These are phyloP conservation scores for Psilocybe sp. DNA, from an alignment of 768 basidiomycete species.

Conservation along the genomic window DNA sequence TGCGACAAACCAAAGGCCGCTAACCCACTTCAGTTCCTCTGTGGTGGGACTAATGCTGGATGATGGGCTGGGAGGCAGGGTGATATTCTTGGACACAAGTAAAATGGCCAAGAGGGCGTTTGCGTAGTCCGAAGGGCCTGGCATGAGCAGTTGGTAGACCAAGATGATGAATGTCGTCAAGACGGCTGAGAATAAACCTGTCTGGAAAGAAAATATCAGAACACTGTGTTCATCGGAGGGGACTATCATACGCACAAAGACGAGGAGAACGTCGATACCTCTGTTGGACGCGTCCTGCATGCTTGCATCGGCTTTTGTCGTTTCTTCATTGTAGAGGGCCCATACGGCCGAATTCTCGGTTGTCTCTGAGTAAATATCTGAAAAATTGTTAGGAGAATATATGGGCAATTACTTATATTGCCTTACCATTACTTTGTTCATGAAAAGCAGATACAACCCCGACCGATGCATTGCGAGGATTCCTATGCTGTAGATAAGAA, in stretches of 20 bases:
- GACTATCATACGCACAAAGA: constrained; percentile 31
- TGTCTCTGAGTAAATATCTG: constrained; percentile 25
- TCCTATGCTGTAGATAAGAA: too few relatives aligned
- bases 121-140: constrained; percentile 26
- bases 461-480: too few relatives aligned
- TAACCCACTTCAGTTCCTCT: constrained; percentile 32
- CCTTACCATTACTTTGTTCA: too few relatives aligned
- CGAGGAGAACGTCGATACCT: constrained; percentile 37
- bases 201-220: constrained; percentile 17
- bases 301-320: constrained; percentile 26
- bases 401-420: too few relatives aligned
- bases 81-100: constrained; percentile 5
- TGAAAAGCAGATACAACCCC: too few relatives aligned
- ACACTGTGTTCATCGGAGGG: neutral
- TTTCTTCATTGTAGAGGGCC: constrained; percentile 36
- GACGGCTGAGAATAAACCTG: constrained; percentile 39
- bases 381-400: neutral
- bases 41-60: constrained; percentile 3
- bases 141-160: constrained; percentile 32
- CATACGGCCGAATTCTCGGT: constrained; percentile 31
- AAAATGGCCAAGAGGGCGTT: constrained; percentile 28
- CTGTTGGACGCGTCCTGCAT: constrained; percentile 34
- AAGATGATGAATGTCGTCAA: constrained; percentile 40
- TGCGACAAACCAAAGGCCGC: constrained; percentile 42
- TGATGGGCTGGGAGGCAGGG: too few relatives aligned